Evolutionary conservation across 768 basidiomycete genomes (phyloP), one percentile per base, ranked within the genome.

Genomic region (Chalciporus piperatus): DNA sequence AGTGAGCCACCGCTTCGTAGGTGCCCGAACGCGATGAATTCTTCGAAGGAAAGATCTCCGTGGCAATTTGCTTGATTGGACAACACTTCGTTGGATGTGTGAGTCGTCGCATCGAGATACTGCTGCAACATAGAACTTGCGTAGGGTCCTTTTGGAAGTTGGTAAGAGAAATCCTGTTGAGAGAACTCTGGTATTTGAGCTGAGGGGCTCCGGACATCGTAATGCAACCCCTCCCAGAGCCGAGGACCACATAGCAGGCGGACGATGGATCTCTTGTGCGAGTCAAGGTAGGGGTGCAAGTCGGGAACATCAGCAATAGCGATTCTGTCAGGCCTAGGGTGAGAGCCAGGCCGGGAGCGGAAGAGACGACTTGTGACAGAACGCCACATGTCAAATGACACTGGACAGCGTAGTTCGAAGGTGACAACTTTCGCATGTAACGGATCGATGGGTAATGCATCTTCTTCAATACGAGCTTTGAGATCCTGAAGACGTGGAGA

Each of bases 1-100:
- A 80, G 56, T 3, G 48, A 62, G 0, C 63, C 48, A 4, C 79
- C 77, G 30, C 71, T 67, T 4, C 79, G 73, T 28, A 80, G 59
- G 41, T 64, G 59, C 10, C 69, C 71, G 48, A 75, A 78, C 0
- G 71, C 68, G 17, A 72, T 63, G 20, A 67, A 72, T 45, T 80
- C 76, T 25, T 79, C 74, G 3, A 75, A 45, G 22, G 47, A 65
- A 12, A 79, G 59, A n/a, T 70, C 63, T 20, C 44, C 35, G 1
- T 72, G 74, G 47, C 75, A 78, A 9, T 64, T 54, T 0, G 61
- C 55, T 55, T 79, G 78, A n/a, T 60, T 51, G 14, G 72, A 69
- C 17, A 79, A 59, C 30, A 73, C 64, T 12, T 63, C 48, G 41
- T 80, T 80, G 8, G 72, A 60, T 0, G 71, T 69, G 40, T 76